These are phyloP conservation scores for Boletus subparvulus DNA, from an alignment of 768 basidiomycete genomes.

Conservation along the genomic window DNA sequence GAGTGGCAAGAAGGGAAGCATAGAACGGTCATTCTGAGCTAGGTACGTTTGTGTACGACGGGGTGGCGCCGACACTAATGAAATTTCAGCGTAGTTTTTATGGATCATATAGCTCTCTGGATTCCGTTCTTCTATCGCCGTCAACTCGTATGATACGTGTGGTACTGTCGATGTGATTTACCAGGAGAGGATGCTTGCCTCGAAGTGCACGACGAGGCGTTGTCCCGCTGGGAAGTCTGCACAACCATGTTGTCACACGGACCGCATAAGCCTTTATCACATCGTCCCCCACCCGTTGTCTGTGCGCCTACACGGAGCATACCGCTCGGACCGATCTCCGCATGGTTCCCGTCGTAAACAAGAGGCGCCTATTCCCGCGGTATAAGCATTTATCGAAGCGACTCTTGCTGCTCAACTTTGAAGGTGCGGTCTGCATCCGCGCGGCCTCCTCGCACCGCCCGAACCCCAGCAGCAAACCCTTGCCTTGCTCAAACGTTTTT, in stretches of 20 bases:
- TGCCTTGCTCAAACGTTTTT: conserved; percentile 52
- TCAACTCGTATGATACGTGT: too few relatives aligned
- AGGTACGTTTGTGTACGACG: too few relatives aligned
- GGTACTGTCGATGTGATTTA: too few relatives aligned
- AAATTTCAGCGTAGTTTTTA: too few relatives aligned
- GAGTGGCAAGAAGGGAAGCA: too few relatives aligned
- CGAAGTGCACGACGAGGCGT: too few relatives aligned
- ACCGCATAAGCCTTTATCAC: conserved; percentile 83
- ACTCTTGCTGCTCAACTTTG: conserved; percentile 73
- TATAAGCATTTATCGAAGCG: conserved; percentile 66
- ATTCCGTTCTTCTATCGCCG: too few relatives aligned
- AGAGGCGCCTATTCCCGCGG: conserved; percentile 54
- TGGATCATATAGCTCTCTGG: too few relatives aligned
- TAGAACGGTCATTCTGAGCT: too few relatives aligned
- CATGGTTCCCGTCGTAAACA: conserved; percentile 40
- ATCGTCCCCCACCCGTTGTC: conserved; percentile 70
- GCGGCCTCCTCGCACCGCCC: conserved; percentile 41
- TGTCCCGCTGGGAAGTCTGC: conserved; percentile 43
- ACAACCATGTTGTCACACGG: conserved; percentile 82
- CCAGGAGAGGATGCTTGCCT: too few relatives aligned
- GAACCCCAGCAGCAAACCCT: conserved; percentile 42
- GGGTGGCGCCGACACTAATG: too few relatives aligned
- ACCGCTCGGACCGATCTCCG: conserved; percentile 30
- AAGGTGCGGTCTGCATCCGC: conserved; percentile 73
- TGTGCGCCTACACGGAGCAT: conserved; percentile 74